A percentile compares a stretch with the other conserved stretches of the same genome.
These are phyloP conservation scores for Allium fistulosum DNA, from an alignment of 106 monocot genomes.

Conservation along the genomic window DNA sequence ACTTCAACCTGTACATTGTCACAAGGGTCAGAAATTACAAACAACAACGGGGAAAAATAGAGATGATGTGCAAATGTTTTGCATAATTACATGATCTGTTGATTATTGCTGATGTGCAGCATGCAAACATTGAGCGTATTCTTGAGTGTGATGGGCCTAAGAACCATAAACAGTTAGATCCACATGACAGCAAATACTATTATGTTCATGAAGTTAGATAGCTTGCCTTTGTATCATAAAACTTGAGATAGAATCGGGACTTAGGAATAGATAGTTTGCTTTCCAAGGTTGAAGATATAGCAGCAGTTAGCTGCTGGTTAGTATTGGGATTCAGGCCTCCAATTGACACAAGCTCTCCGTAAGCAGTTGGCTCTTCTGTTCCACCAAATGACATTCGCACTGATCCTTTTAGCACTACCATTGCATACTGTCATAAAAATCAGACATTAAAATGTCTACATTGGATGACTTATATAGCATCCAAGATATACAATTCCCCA, in stretches of 20 bases:
- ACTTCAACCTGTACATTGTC: too few relatives aligned
- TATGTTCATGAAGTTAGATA: conserved; percentile 1
- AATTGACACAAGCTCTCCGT: conserved; percentile 86
- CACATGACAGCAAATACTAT: conserved; percentile 15
- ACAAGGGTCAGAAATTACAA: too few relatives aligned
- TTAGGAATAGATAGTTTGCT: conserved; percentile 71
- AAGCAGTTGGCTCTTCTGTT: conserved; percentile 70
- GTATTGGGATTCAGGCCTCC: conserved; percentile 74
- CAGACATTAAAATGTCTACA: not conserved
- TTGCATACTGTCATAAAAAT: conserved; percentile 66
- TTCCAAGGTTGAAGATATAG: conserved; percentile 60
- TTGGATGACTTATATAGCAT: not conserved
- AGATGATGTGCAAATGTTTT: too few relatives aligned
- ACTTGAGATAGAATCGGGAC: conserved; percentile 63
- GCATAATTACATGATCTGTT: conserved; percentile 12
- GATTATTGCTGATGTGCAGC: conserved; percentile 71
- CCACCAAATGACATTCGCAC: conserved; percentile 84
- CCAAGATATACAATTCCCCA: not conserved
- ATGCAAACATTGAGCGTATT: conserved; percentile 78
- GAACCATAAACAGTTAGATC: conserved; percentile 35
- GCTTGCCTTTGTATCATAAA: conserved; percentile 64
- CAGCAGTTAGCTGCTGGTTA: conserved; percentile 83
- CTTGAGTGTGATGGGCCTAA: conserved; percentile 69
- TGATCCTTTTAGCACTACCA: conserved; percentile 91
- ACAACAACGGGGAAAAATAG: too few relatives aligned